Conservation (phyloP, 345 rosid genomes). For the Linum lewisii region DNA sequence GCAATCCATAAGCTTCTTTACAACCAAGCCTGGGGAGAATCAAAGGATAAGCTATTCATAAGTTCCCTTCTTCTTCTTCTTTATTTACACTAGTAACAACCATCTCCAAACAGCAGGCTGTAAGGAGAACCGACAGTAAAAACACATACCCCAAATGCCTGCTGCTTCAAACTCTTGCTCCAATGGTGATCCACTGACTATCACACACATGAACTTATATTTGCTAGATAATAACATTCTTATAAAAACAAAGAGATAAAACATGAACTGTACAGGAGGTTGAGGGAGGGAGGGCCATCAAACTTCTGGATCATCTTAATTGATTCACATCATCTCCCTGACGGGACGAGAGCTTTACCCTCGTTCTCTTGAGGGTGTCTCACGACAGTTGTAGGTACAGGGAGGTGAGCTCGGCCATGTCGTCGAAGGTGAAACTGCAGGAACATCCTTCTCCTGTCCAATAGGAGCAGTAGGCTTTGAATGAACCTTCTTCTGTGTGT, state of each 20-base stretch:
- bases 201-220: not conserved
- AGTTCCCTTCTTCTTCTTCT: too few species aligned
- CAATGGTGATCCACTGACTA: too few species aligned
- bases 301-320: not conserved
- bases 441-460: slow-evolving; percentile 17
- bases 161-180: too few species aligned
- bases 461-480: slow-evolving; percentile 15
- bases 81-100: too few species aligned
- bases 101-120: too few species aligned
- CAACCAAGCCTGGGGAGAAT: too few species aligned
- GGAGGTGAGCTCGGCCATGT: slow-evolving; percentile 7
- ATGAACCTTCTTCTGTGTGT: slow-evolving; percentile 39
- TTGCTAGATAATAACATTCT: not conserved
- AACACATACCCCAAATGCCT: too few species aligned
- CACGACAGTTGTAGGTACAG: slow-evolving; percentile 9
- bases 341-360: slow-evolving; percentile 31
- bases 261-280: not conserved
- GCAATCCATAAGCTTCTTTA: too few species aligned
- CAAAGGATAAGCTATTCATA: too few species aligned
- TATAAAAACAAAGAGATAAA: too few species aligned
- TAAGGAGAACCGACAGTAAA: too few species aligned
- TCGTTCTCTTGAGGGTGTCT: slow-evolving; percentile 17
- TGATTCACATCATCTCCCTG: slow-evolving; percentile 29
- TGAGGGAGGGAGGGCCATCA: not conserved
- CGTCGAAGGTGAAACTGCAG: slow-evolving; percentile 7